Evolutionary conservation across 2,329 filamentous ascomycete genomes (phyloP).

Genomic region (Xylariaceae sp.): DNA sequence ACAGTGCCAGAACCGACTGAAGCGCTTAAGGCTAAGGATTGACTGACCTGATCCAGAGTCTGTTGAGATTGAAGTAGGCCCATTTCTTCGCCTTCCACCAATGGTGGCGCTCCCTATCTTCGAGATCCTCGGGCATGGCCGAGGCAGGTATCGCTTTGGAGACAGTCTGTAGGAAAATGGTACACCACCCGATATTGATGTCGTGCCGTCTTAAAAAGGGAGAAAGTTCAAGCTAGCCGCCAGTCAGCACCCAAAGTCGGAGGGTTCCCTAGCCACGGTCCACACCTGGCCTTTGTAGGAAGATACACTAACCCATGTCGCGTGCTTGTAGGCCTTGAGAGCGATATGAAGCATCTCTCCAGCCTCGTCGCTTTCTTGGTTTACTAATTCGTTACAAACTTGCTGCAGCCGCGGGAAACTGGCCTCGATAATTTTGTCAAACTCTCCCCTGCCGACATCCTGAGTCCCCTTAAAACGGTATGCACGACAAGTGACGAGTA

Average conservation of each 20-base stretch:
- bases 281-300: neutral
- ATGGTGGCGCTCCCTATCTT: slow-evolving; percentile 90
- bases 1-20: slow-evolving; percentile 9
- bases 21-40: neutral
- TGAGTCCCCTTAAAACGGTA: slow-evolving; percentile 90
- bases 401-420: slow-evolving; percentile 87
- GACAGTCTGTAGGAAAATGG: slow-evolving; percentile 89
- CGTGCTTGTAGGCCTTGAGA: slow-evolving; percentile 97
- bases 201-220: slow-evolving; percentile 78
- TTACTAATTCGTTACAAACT: slow-evolving; percentile 87
- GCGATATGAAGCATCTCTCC: slow-evolving; percentile 96
- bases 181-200: slow-evolving; percentile 93
- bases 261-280: neutral
- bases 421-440: slow-evolving; percentile 91
- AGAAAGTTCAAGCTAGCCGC: slow-evolving; percentile 83
- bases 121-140: slow-evolving; percentile 78
- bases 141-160: slow-evolving; percentile 81
- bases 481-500: slow-evolving; percentile 92
- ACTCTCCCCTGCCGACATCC: slow-evolving; percentile 78
- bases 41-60: slow-evolving; percentile 83
- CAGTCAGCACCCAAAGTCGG: slow-evolving; percentile 25
- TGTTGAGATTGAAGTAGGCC: slow-evolving; percentile 97
- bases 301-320: slow-evolving; percentile 79
- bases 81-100: slow-evolving; percentile 99
- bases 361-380: slow-evolving; percentile 91